Evolutionary conservation across 352 stramenopile species (phyloP), one percentile per base, ranked within the genome.

Genomic region (Phytopythium boreale): DNA sequence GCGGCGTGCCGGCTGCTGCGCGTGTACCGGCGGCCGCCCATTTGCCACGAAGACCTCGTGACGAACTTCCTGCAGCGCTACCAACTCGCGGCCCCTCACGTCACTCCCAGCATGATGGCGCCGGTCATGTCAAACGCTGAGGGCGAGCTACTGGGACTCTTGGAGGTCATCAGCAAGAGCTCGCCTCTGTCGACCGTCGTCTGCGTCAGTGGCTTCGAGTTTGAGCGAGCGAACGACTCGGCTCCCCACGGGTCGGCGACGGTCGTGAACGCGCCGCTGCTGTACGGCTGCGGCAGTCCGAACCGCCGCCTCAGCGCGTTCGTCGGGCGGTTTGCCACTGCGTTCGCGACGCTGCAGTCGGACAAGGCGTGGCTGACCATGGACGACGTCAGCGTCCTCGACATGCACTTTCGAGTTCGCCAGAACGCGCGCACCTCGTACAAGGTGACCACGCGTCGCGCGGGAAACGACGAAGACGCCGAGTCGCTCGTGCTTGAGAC

Each of bases 21-120:
- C 41, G 29, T 66, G 4, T 63, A 77, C 19, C 68, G 75, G 15
- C 61, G 71, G 12, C 76, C 77, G 11, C 63, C 69, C 3, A 14
- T 87, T 19, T 89, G 80, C 59, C 71, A 81, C 11, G 68, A 77
- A 22, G 61, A 61, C 17, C 76, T 84, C 63, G 70, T 87, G 24
- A 76, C 64, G 0, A 64, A 34, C 0, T 89, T 87, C 49, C 36
- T 78, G 26, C 34, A 69, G 19, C 75, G 64, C 6, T 87, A 85
- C 66, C 61, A 64, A 3, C 44, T 87, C 12, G 52, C 62, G 26
- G 68, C 71, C 1, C 66, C 63, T 12, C 39, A 44, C 0, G 64
- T 87, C 17, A 55, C 68, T 7, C 67, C 43, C 31, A 62, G 66
- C 4, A 72, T 71, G 59, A 75, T 79, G 24, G 70, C 69, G 14